Evolutionary conservation across 2,329 filamentous ascomycete species (phyloP).

Genomic region (Xylaria multiplex): DNA sequence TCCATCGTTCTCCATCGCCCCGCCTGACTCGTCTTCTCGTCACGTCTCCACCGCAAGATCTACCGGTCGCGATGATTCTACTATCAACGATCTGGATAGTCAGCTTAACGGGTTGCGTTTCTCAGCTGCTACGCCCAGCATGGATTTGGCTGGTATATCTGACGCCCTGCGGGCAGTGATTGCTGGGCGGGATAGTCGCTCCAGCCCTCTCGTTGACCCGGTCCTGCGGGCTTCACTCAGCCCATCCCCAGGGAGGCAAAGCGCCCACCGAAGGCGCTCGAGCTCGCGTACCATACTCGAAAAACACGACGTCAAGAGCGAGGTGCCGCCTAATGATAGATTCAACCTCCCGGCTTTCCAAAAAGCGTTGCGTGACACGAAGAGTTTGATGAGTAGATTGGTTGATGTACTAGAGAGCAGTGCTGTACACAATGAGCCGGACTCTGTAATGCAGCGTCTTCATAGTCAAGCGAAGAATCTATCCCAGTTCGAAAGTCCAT

Average conservation of each 20-base stretch:
- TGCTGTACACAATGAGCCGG: slow-evolving; percentile 49
- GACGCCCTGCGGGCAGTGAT: slow-evolving; percentile 8
- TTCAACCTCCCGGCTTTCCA: slow-evolving; percentile 54
- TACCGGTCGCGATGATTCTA: neutral
- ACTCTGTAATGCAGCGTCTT: slow-evolving; percentile 53
- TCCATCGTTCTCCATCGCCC: slow-evolving; percentile 9
- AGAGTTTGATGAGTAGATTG: slow-evolving; percentile 47
- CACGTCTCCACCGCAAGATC: neutral
- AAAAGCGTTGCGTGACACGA: slow-evolving; percentile 49
- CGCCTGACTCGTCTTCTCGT: neutral
- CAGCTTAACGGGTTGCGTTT: slow-evolving; percentile 12
- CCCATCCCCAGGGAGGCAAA: slow-evolving; percentile 9
- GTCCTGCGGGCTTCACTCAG: neutral
- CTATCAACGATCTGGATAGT: neutral
- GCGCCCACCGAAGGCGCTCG: slow-evolving; percentile 23
- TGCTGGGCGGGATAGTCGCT: slow-evolving; percentile 7
- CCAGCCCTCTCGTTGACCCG: neutral
- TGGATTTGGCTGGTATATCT: slow-evolving; percentile 19
- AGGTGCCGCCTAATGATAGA: slow-evolving; percentile 49
- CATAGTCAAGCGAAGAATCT: slow-evolving; percentile 49
- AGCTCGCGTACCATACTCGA: slow-evolving; percentile 15
- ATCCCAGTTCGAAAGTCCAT: slow-evolving; percentile 52
- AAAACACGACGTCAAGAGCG: slow-evolving; percentile 42
- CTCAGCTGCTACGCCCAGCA: neutral
- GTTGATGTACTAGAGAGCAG: slow-evolving; percentile 50